Evolutionary conservation across 441 rosid species (phyloP).

Genomic region (Adansonia gregorii): DNA sequence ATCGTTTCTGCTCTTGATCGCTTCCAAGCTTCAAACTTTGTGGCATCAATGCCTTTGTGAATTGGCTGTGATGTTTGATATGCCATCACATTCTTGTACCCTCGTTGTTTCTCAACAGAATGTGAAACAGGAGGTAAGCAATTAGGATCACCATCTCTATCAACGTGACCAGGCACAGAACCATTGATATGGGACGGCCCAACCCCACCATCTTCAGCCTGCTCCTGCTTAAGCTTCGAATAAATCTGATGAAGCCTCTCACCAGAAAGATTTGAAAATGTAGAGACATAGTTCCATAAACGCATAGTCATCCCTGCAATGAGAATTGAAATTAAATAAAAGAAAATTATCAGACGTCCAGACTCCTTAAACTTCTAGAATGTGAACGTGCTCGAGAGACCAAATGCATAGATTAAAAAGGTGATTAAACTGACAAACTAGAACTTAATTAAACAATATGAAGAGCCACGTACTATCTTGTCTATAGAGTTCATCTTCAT

Average conservation of each 20-base stretch:
- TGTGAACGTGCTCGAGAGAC: neutral
- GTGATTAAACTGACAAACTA: neutral
- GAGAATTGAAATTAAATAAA: neutral
- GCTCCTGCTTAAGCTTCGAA: conserved; percentile 86
- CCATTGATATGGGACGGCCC: conserved; percentile 79
- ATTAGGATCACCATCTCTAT: conserved; percentile 50
- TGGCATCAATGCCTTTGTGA: conserved; percentile 67
- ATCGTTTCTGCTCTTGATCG: conserved; percentile 72
- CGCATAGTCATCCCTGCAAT: conserved; percentile 84
- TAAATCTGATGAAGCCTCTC: conserved; percentile 88
- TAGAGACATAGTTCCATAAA: conserved; percentile 96
- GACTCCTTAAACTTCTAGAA: neutral
- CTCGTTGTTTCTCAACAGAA: conserved; percentile 56
- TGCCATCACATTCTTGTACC: conserved; percentile 45
- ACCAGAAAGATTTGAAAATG: conserved; percentile 89
- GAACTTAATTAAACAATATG: neutral
- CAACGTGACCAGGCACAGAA: conserved; percentile 42
- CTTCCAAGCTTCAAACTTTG: conserved; percentile 86
- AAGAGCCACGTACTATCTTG: conserved; percentile 74
- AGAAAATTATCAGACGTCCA: conserved; percentile 12
- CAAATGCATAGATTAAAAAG: neutral
- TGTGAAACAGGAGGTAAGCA: conserved; percentile 47
- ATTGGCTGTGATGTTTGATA: conserved; percentile 54
- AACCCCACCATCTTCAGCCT: conserved; percentile 70
- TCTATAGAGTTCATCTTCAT: conserved; percentile 69